These are phyloP conservation scores for Neocallimastix lanati DNA, from an alignment of 192 early-diverging fungal genomes.

Conservation along the genomic window DNA sequence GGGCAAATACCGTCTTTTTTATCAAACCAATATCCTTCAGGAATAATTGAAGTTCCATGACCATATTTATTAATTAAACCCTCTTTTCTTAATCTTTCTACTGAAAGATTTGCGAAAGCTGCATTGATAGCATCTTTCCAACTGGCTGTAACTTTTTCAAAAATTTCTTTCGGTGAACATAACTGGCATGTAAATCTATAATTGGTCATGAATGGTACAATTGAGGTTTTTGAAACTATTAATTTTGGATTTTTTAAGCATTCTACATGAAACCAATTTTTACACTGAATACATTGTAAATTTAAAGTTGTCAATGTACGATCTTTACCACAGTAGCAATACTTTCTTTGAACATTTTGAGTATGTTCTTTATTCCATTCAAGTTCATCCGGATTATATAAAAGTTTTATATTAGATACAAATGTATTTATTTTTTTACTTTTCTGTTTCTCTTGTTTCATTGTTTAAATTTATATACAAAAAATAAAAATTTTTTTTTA, in stretches of 20 bases:
- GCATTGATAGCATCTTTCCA: constrained; percentile 49
- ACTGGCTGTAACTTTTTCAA: constrained; percentile 34
- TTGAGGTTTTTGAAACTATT: constrained; percentile 13
- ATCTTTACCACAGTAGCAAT: constrained; percentile 2
- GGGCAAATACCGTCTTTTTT: constrained; percentile 43
- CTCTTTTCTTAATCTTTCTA: constrained; percentile 24
- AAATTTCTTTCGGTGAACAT: constrained; percentile 21
- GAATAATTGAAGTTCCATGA: constrained; percentile 14
- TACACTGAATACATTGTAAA: constrained; percentile 37
- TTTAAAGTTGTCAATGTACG: constrained; percentile 27
- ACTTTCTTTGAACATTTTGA: not conserved
- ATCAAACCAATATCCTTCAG: constrained; percentile 37
- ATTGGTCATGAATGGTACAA: constrained; percentile 40
- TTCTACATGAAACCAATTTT: constrained; percentile 44
- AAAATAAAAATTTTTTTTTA: too few species aligned
- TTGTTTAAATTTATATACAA: not conserved
- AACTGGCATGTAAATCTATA: constrained; percentile 32
- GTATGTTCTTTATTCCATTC: constrained; percentile 1
- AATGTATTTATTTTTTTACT: not conserved
- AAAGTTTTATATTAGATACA: not conserved
- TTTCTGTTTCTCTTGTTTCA: not conserved
- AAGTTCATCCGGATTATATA: not conserved
- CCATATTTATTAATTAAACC: constrained; percentile 11
- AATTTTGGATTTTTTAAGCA: constrained; percentile 15
- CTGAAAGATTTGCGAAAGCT: constrained; percentile 37